Evolutionary conservation across 192 early-diverging fungal species (phyloP).

Genomic region (Backusella sp.): DNA sequence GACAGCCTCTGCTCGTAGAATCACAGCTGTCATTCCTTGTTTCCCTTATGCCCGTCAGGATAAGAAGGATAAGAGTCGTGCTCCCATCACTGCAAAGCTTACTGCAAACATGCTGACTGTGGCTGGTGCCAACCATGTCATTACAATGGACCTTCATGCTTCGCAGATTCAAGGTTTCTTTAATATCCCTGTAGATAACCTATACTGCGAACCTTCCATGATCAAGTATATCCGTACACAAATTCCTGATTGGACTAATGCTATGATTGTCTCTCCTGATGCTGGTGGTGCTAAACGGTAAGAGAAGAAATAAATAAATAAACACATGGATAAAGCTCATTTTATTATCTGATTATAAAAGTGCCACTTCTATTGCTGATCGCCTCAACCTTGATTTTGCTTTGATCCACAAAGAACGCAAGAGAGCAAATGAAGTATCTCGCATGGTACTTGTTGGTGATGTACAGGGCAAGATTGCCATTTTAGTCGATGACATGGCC

Average conservation of each 20-base stretch:
- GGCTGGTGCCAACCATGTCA: conserved; percentile 95
- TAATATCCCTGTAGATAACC: conserved; percentile 90
- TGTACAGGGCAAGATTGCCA: conserved; percentile 85
- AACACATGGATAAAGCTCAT: not conserved
- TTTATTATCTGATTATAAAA: conserved; percentile 33
- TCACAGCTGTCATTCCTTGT: conserved; percentile 96
- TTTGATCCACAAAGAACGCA: conserved; percentile 96
- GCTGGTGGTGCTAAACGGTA: conserved; percentile 94
- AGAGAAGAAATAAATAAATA: not conserved
- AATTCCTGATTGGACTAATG: conserved; percentile 65
- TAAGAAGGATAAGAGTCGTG: conserved; percentile 98
- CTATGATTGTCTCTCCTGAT: conserved; percentile 91
- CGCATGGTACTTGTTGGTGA: conserved; percentile 96
- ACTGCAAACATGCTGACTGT: conserved; percentile 94
- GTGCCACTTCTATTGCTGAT: conserved; percentile 94
- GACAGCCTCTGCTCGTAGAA: conserved; percentile 85
- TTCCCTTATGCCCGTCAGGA: conserved; percentile 97
- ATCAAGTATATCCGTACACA: conserved; percentile 82
- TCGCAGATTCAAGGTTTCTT: conserved; percentile 97
- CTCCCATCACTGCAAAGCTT: conserved; percentile 94
- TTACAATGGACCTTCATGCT: conserved; percentile 97
- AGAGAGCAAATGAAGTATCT: conserved; percentile 85
- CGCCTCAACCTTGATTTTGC: conserved; percentile 92
- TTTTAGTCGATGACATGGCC: conserved; percentile 97
- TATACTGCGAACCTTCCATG: conserved; percentile 89